Evolutionary conservation across 1,139 yeast genomes (phyloP), one percentile per base, ranked within the genome.

Genomic region (Lodderomyces metapsilosis): DNA sequence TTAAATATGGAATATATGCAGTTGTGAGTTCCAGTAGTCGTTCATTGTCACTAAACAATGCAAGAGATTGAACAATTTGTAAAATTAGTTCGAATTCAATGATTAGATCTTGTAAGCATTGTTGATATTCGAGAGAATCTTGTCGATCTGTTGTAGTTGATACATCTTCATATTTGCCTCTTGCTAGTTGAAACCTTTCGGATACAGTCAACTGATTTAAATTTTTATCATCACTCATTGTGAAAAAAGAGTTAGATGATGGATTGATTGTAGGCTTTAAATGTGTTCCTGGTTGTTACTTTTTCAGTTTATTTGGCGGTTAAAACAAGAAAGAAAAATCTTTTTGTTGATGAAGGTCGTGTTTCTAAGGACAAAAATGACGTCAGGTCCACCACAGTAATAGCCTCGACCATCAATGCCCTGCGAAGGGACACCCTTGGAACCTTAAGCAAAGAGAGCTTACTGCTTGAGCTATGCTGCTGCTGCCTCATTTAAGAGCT

Each of bases 41-140:
- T 52, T 84, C 91, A 57, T 83, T 83, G 7, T 64, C 65, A 52
- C 88, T 82, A 59, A 82, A 83, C 22, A 82, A 57, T n/a, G 71
- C 62, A 17, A 73, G 51, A 17, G 58, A 58, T 11, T 50, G 50
- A 2, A 64, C 59, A 15, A 70, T 57, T 15, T 47, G 40, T 30
- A 54, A 52, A 21, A 71, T 53, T 5, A 61, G 41, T 17, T 51
- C 49, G 44, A 72, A 62, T 46, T 67, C 66, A 13, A 52, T 46
- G 32, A 69, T 53, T 7, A 64, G 37, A 3, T 39, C 40, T 7
- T 37, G 30, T 15, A 70, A 42, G 10, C 49, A 28, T 2, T 32
- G 30, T 47, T 71, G 77, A 45, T 48, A 65, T 6, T 43, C 49
- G 2, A 40, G 39, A 1, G 64, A 51, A 44, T 68, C 74, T 31